Evolutionary conservation across 768 basidiomycete genomes (phyloP).

Genomic region (Dictyophora rubrovolvata): DNA sequence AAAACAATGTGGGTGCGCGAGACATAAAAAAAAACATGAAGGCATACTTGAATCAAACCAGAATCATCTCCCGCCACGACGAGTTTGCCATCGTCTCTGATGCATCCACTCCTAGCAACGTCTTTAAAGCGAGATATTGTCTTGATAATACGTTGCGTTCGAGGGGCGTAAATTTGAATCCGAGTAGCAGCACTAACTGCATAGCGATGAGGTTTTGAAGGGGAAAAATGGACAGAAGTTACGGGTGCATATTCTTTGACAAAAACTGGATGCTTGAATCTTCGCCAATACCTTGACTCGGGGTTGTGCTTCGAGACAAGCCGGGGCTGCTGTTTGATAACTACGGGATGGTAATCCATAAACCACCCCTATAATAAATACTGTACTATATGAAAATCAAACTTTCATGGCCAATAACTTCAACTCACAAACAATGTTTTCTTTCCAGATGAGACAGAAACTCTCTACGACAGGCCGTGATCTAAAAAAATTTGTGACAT

Average conservation of each 20-base stretch:
- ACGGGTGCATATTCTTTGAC: constrained; percentile 96
- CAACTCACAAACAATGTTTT: neutral
- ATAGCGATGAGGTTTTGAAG: constrained; percentile 81
- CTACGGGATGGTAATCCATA: constrained; percentile 78
- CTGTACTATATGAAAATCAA: neutral
- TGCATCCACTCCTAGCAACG: constrained; percentile 79
- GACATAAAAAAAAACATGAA: neutral
- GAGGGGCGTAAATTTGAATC: constrained; percentile 91
- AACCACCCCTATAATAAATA: neutral
- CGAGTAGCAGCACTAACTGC: constrained; percentile 92
- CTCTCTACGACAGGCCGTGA: neutral
- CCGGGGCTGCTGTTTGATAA: constrained; percentile 49
- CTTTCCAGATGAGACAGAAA: neutral
- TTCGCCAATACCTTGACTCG: constrained; percentile 80
- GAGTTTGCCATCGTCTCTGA: constrained; percentile 89
- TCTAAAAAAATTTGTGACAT: neutral
- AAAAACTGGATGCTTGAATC: constrained; percentile 85
- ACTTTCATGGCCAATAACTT: too few relatives aligned
- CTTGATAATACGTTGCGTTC: constrained; percentile 93
- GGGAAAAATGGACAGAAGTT: constrained; percentile 88
- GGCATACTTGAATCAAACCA: constrained; percentile 65
- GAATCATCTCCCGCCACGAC: constrained; percentile 93
- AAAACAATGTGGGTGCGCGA: neutral
- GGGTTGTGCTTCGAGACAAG: constrained; percentile 50
- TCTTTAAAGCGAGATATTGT: constrained; percentile 97